Evolutionary conservation across 441 rosid genomes (phyloP), one percentile per base, ranked within the genome.

Genomic region (Metrosideros polymorpha): DNA sequence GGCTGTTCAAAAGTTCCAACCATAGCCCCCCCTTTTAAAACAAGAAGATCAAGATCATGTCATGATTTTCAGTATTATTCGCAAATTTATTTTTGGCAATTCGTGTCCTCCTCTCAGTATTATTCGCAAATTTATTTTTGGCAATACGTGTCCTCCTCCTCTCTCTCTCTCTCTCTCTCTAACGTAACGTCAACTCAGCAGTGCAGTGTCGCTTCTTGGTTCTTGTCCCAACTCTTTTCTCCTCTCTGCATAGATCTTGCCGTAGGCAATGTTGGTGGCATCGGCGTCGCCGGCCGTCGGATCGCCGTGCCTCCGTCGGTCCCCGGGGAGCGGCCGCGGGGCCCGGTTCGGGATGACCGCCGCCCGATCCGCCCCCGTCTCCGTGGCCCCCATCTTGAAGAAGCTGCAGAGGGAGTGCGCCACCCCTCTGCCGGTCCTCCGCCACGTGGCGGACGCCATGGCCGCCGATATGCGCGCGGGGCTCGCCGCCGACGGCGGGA

Each of bases 381-480:
- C 95, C 1, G 89, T 88, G 12, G 90, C 91, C 59, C 89, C 98
- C 47, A 92, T 97, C 76, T 87, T 97, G 88, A 93, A 92, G 29
- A 91, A 92, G 91, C 87, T 97, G 83, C 95, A 92, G 83, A 85
- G 85, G 7, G 97, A 96, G 39, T 95, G 97, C 42, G 94, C 92
- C 76, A 92, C 98, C 86, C 94, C 98, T 84, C 79, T 90, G 75
- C 94, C 94, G 6, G 90, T 91, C 82, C 90, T 97, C 82, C 95
- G 98, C 87, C 90, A 88, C 59, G 95, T 95, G 91, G 95, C 97
- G 12, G 91, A 94, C 76, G 89, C 94, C 91, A 93, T 97, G 94
- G 86, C 92, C 5, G 88, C 91, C 55, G 98, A 94, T 82, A 94
- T 96, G 96, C 91, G 92, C 86, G 94, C 95, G 42, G 99, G 98